Conservation (phyloP, 1,284 basidiomycete species). For the Trametes versicolor region DNA sequence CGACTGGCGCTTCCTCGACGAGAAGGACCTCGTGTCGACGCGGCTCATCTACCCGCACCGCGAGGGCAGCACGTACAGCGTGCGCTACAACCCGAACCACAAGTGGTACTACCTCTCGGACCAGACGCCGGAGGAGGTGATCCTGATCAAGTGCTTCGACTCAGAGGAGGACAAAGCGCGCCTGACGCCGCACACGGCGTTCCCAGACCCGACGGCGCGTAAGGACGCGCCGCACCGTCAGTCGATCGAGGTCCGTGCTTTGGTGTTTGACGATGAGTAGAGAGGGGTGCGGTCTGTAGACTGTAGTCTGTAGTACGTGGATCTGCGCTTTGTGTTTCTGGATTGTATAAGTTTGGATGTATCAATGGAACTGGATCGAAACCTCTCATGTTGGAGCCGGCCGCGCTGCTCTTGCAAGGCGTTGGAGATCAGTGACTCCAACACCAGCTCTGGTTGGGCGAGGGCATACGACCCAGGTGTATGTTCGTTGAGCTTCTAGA, state of each 20-base stretch:
- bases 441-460: no score
- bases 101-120: slow-evolving; percentile 58
- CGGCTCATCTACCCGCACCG: slow-evolving; percentile 46
- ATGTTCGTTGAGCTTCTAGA: no score
- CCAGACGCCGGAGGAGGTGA: slow-evolving; percentile 57
- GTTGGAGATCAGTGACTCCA: no score
- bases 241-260: slow-evolving; percentile 52
- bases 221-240: slow-evolving; percentile 50
- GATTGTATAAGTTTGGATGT: not conserved
- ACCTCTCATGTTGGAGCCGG: not conserved
- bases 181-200: slow-evolving; percentile 58
- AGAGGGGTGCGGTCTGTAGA: not conserved
- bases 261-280: slow-evolving; percentile 49
- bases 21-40: slow-evolving; percentile 46
- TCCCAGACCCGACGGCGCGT: slow-evolving; percentile 50
- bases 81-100: slow-evolving; percentile 50
- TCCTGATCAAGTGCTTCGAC: slow-evolving; percentile 59
- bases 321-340: not conserved
- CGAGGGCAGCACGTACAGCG: slow-evolving; percentile 48
- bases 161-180: slow-evolving; percentile 50
- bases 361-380: not conserved
- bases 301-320: not conserved
- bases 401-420: no score
- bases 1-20: slow-evolving; percentile 53
- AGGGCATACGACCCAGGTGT: no score